A percentile compares a stretch with the other conserved stretches of the same genome.
Evolutionary conservation across 2,329 filamentous ascomycete genomes (phyloP).

Genomic region (Trichophyton simii): DNA sequence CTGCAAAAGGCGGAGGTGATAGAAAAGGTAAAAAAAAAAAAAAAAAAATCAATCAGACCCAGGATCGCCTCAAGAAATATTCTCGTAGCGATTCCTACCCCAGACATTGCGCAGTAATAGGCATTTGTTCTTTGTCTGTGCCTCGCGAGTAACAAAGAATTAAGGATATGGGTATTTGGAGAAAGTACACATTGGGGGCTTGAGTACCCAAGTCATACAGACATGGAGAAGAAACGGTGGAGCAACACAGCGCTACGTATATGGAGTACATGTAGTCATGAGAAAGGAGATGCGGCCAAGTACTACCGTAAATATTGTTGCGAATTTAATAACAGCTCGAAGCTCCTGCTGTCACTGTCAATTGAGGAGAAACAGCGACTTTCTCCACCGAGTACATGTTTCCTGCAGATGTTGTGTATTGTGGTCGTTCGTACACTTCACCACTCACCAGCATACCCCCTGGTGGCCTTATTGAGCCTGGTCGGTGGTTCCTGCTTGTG

Average conservation of each 20-base stretch:
- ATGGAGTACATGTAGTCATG: not conserved
- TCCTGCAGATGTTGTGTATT: not conserved
- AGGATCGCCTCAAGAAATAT: not conserved
- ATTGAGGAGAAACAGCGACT: not conserved
- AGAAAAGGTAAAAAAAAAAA: not conserved
- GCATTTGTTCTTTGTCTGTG: not conserved
- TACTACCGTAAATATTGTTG: not conserved
- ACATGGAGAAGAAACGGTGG: not conserved
- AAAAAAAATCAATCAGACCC: not conserved
- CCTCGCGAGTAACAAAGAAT: not conserved
- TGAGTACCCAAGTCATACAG: not conserved
- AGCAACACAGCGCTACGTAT: not conserved
- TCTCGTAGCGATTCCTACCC: not conserved
- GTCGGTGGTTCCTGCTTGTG: not conserved
- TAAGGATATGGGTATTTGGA: not conserved
- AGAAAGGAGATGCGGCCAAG: not conserved
- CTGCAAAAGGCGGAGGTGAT: not conserved
- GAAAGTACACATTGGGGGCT: not conserved
- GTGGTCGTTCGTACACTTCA: constrained; percentile 6
- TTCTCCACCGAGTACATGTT: not conserved
- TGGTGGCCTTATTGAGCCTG: not conserved
- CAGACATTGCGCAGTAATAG: not conserved
- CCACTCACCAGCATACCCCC: constrained; percentile 6
- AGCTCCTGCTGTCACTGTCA: not conserved
- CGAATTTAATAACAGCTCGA: not conserved